Evolutionary conservation across 75 land plant genomes (phyloP), one percentile per base, ranked within the genome.

Genomic region (Azolla pinnata): DNA sequence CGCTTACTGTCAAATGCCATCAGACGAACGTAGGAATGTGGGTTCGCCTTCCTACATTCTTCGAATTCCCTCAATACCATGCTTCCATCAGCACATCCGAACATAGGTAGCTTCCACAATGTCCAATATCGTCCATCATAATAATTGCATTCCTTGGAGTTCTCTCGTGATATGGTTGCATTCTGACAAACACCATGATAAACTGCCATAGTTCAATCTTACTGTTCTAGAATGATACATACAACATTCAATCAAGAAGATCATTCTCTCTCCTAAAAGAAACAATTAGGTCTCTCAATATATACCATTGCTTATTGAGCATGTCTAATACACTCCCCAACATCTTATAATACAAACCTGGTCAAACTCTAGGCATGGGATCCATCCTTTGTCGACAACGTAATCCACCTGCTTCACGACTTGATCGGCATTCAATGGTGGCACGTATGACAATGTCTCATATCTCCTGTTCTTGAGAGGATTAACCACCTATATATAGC

Each of bases 401-500:
- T 79, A 85, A 24, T 79, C 85, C 0, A 82, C 62, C 68, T 85
- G 64, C 85, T 82, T 85, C 31, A 51, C 27, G 42, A 85, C 49
- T 31, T 59, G 50, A 38, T 72, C 82, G 0, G 20, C 24, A 17
- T 35, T 24, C 0, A 82, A 72, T 0, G 62, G 47, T 14, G 88
- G 88, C 48, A 85, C 63, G 77, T 85, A 85, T 0, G 88, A 85
- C 17, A 85, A 70, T 2, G 88, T 85, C 77, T 85, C 88, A 46
- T 63, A 82, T 75, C 67, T 85, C 70, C 62, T 42, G 67, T 50
- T 40, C 0, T 54, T 45, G 29, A 38, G 12, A 4, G 84, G 84
- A 9, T 67, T 69, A 84, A 80, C 81, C 62, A 78, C 77, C 71
- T 69, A 67, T 35, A n/a, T n/a, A n/a, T n/a, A n/a, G n/a, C n/a